These are phyloP conservation scores for Platanthera zijinensis DNA, from an alignment of 106 monocot genomes.

Conservation along the genomic window DNA sequence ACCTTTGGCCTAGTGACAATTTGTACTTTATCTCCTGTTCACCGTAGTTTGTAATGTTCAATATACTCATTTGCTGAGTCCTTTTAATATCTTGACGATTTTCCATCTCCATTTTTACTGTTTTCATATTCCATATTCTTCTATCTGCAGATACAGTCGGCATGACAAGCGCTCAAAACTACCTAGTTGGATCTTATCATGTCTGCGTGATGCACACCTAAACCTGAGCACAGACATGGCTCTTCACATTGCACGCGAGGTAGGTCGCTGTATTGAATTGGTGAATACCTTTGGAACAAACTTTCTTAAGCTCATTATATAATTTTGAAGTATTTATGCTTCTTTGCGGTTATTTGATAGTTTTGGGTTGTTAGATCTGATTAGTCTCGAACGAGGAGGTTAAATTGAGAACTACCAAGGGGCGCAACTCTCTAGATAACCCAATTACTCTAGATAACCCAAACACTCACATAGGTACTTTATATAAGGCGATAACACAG, in stretches of 20 bases:
- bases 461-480: too few species aligned
- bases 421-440: too few species aligned
- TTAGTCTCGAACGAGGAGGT: too few species aligned
- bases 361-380: too few species aligned
- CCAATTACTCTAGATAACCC: too few species aligned
- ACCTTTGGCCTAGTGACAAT: neutral
- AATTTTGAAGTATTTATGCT: too few species aligned
- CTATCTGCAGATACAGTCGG: slow-evolving; percentile 77
- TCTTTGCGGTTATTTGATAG: too few species aligned
- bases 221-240: slow-evolving; percentile 99
- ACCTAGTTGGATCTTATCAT: slow-evolving; percentile 94
- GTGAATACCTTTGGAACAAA: neutral
- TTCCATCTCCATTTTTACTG: neutral
- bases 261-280: slow-evolving; percentile 12
- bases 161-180: slow-evolving; percentile 98
- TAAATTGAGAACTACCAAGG: too few species aligned
- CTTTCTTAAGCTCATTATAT: too few species aligned
- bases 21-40: neutral
- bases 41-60: neutral
- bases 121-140: neutral
- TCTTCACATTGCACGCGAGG: slow-evolving; percentile 96
- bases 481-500: too few species aligned
- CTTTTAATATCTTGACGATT: neutral
- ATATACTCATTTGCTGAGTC: neutral
- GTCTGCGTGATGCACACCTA: slow-evolving; percentile 88